Evolutionary conservation across 495 filamentous ascomycete genomes (phyloP).

Genomic region (Lophiotrema nucula): DNA sequence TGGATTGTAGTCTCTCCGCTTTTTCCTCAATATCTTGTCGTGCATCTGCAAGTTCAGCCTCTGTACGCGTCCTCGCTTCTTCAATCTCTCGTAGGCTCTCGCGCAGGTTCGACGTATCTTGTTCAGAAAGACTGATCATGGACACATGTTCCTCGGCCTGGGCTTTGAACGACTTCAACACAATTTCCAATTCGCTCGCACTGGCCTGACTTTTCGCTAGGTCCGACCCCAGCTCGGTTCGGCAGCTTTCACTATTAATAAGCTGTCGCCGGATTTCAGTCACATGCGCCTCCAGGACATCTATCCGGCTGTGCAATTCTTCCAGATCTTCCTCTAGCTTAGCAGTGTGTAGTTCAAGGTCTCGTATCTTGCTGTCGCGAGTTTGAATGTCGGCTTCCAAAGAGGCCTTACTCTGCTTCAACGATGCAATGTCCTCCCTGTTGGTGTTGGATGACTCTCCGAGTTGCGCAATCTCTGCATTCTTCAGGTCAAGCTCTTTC

Average conservation of each 20-base stretch:
- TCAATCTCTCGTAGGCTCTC: not conserved
- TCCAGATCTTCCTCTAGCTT: constrained; percentile 19
- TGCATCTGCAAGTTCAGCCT: not conserved
- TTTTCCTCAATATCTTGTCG: not conserved
- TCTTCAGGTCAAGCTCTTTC: constrained; percentile 18
- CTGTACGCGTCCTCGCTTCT: not conserved
- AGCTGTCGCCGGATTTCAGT: not conserved
- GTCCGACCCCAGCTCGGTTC: not conserved
- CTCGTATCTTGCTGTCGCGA: constrained; percentile 3
- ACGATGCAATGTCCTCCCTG: not conserved
- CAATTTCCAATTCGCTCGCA: not conserved
- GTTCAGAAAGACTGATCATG: not conserved
- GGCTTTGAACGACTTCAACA: not conserved
- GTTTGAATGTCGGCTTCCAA: constrained; percentile 14
- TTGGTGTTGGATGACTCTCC: not conserved
- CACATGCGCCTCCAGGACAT: not conserved
- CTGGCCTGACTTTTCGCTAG: not conserved
- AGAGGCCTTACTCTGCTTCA: constrained; percentile 9
- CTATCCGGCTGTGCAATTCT: not conserved
- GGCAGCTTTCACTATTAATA: not conserved
- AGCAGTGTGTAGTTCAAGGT: constrained; percentile 11
- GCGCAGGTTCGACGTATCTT: not conserved
- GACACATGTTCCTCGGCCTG: not conserved
- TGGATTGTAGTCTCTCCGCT: not conserved
- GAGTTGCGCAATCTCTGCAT: constrained; percentile 15